Evolutionary conservation across 139 green algal species (phyloP).

Genomic region (Chloropicon primus): DNA sequence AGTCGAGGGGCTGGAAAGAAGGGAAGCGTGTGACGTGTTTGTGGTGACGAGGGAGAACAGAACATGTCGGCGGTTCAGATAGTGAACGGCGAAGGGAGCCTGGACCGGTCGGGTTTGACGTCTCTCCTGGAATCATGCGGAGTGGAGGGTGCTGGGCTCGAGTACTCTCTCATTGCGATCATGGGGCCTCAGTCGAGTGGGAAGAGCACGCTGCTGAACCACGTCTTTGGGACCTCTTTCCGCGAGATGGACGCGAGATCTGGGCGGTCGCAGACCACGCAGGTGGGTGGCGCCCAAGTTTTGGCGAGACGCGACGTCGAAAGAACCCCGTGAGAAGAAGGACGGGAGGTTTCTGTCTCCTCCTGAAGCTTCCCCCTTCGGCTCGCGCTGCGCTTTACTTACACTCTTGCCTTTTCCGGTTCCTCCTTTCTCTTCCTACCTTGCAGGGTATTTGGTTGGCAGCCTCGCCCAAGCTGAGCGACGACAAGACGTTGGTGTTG

Average conservation of each 20-base stretch:
- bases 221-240: constrained; percentile 44
- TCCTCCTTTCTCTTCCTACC: too few species aligned
- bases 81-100: not conserved
- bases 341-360: too few species aligned
- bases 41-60: too few species aligned
- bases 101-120: not conserved
- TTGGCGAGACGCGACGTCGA: too few species aligned
- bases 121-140: not conserved
- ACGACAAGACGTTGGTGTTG: constrained; percentile 64
- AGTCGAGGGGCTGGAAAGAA: too few species aligned
- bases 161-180: constrained; percentile 87
- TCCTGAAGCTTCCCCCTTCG: too few species aligned
- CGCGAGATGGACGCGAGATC: constrained; percentile 85
- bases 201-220: constrained; percentile 31
- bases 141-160: constrained; percentile 3
- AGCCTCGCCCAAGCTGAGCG: constrained; percentile 40
- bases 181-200: constrained; percentile 91
- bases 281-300: too few species aligned
- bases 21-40: too few species aligned
- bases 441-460: constrained; percentile 82
- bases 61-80: not conserved
- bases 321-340: too few species aligned
- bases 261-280: constrained; percentile 74
- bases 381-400: too few species aligned
- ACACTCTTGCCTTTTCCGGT: too few species aligned